Evolutionary conservation across 2,329 filamentous ascomycete species (phyloP).

Genomic region (Anthostomella pinea): DNA sequence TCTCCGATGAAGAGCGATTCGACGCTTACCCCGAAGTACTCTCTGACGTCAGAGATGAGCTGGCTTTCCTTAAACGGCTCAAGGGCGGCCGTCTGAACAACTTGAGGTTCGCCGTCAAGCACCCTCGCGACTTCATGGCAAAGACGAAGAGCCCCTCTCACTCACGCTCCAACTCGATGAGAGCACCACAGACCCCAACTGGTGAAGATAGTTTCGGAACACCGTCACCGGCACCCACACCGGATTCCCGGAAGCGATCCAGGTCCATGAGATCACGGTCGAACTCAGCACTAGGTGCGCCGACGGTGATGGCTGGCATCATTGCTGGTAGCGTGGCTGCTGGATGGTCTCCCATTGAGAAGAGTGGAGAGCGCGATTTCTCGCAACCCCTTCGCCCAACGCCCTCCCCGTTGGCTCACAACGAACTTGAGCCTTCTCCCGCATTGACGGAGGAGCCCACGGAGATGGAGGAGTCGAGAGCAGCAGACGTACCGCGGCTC

Average conservation of each 20-base stretch:
- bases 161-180: conserved; percentile 62
- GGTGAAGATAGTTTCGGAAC: conserved; percentile 51
- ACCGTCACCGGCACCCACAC: conserved; percentile 49
- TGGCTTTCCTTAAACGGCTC: conserved; percentile 75
- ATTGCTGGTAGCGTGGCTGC: conserved; percentile 73
- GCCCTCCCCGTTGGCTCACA: conserved; percentile 29
- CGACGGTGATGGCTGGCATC: conserved; percentile 80
- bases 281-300: conserved; percentile 70
- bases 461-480: conserved; percentile 28
- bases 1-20: conserved; percentile 66
- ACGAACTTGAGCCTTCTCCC: conserved; percentile 20
- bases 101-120: conserved; percentile 73
- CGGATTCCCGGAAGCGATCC: conserved; percentile 62
- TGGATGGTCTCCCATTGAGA: conserved; percentile 71
- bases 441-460: conserved; percentile 37
- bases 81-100: conserved; percentile 81
- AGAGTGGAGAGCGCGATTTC: conserved; percentile 36
- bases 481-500: conserved; percentile 26
- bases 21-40: conserved; percentile 68
- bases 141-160: conserved; percentile 62
- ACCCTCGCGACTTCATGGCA: conserved; percentile 66
- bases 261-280: conserved; percentile 64
- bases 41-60: conserved; percentile 73
- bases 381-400: conserved; percentile 32
- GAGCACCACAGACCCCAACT: conserved; percentile 60